These are phyloP conservation scores for Erysiphe pulchra DNA, from an alignment of 2,329 filamentous ascomycete genomes.

Conservation along the genomic window DNA sequence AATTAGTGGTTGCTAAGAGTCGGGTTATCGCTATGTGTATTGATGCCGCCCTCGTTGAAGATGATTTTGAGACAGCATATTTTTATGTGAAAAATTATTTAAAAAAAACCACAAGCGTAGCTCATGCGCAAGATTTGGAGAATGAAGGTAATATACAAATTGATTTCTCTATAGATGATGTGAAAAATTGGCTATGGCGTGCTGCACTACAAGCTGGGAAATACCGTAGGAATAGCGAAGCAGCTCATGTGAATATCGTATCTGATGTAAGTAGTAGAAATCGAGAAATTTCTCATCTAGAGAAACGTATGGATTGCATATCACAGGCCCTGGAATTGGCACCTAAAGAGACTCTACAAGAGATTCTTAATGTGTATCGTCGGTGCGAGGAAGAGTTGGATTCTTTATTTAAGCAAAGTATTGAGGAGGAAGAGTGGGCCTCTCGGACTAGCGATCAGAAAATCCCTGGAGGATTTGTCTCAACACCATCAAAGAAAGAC, in stretches of 20 bases:
- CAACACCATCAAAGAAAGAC: conserved; percentile 13
- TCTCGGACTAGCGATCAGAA: conserved; percentile 29
- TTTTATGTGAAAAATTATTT: conserved; percentile 56
- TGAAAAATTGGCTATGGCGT: conserved; percentile 51
- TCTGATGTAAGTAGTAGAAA: conserved; percentile 21
- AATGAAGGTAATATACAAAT: not conserved
- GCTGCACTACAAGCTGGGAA: conserved; percentile 57
- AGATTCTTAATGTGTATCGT: conserved; percentile 50
- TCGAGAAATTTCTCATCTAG: conserved; percentile 41
- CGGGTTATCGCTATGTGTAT: conserved; percentile 61
- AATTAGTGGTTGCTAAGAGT: conserved; percentile 23
- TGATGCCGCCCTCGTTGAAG: conserved; percentile 46
- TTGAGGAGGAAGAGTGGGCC: conserved; percentile 44
- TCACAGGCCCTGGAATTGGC: conserved; percentile 51
- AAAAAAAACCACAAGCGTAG: conserved; percentile 15
- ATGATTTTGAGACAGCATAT: conserved; percentile 69
- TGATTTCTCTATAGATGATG: conserved; percentile 6
- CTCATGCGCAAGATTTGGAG: conserved; percentile 4
- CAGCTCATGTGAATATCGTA: conserved; percentile 27
- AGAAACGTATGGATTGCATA: conserved; percentile 60
- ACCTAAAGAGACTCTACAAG: conserved; percentile 40
- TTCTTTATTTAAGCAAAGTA: conserved; percentile 30
- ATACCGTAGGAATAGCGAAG: conserved; percentile 31
- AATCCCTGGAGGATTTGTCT: conserved; percentile 28
- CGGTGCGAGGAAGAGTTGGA: conserved; percentile 57